Evolutionary conservation across 2,329 filamentous ascomycete genomes (phyloP), one percentile per base, ranked within the genome.

Genomic region (Pseudocercospora fijiensis): DNA sequence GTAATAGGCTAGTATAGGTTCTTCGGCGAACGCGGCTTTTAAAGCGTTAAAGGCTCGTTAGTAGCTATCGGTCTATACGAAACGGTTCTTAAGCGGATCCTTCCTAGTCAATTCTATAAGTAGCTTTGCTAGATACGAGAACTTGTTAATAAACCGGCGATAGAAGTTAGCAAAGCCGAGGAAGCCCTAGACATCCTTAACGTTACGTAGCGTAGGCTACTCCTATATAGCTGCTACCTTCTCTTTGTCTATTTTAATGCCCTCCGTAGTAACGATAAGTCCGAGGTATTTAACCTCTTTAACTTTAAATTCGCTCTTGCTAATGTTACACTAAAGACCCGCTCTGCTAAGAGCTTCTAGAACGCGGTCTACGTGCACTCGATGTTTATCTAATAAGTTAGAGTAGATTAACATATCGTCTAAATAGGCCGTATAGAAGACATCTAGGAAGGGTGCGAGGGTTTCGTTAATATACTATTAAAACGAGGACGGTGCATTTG

Each of bases 321-420:
- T 58, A 10, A 47, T 33, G 27, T 66, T 64, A 13, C 41, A 22
- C 37, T 64, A 65, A 37, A 71, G 28, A 1, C 28, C 26, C 1
- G 22, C 26, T 13, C 57, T 63, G 9, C 49, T 22, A 6, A 66
- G 58, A 1, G 43, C 4, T 4, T 53, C 26, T 16, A 65, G 57
- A 37, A 67, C 37, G 11, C 18, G 28, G 2, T 52, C 41, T 37
- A 61, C 5, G 30, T 56, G 8, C 20, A 58, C 9, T 16, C 16
- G 10, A 24, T 63, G 28, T 18, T 62, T 27, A 33, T 65, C 47
- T 4, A 24, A 61, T 47, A 49, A 49, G 64, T 63, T 10, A 2
- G 8, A 30, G 28, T 68, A 77, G 27, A 77, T 73, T 4, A 76
- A 55, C 27, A 76, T 75, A 68, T 77, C 61, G 63, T 76, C 67